These are phyloP conservation scores for Arthrobotrys conoides DNA, from an alignment of 2,329 filamentous ascomycete species.

Conservation along the genomic window DNA sequence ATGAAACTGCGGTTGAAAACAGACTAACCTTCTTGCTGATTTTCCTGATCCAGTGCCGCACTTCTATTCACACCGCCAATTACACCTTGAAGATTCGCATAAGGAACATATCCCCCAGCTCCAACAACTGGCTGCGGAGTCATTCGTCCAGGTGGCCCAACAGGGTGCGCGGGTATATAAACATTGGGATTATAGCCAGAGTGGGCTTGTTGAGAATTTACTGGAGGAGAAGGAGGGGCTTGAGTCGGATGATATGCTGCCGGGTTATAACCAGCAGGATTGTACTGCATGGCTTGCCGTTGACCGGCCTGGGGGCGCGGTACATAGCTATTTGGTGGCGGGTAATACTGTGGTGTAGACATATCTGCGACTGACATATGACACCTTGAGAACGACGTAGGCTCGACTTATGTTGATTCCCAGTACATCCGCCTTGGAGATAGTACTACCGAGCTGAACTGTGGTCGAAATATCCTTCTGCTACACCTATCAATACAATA, in stretches of 20 bases:
- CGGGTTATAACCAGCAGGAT: slow-evolving; percentile 58
- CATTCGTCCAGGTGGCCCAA: slow-evolving; percentile 56
- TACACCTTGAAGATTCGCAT: slow-evolving; percentile 60
- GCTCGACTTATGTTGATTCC: background rate
- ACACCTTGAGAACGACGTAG: slow-evolving; percentile 18
- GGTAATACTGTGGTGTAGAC: slow-evolving; percentile 59
- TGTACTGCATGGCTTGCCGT: slow-evolving; percentile 58
- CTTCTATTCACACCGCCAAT: slow-evolving; percentile 60
- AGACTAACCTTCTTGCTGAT: slow-evolving; percentile 56
- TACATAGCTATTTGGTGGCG: slow-evolving; percentile 52
- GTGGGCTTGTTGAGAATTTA: slow-evolving; percentile 52
- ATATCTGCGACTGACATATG: slow-evolving; percentile 36
- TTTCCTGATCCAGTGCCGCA: slow-evolving; percentile 43
- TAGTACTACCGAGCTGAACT: background rate
- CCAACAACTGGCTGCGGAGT: slow-evolving; percentile 56
- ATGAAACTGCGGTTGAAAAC: background rate
- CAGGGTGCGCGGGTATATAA: slow-evolving; percentile 54
- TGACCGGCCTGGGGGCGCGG: slow-evolving; percentile 52
- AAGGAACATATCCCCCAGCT: slow-evolving; percentile 59
- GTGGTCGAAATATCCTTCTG: background rate
- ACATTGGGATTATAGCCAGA: slow-evolving; percentile 53
- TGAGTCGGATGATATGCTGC: slow-evolving; percentile 54
- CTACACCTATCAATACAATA: slow-evolving; percentile 24
- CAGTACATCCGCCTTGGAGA: slow-evolving; percentile 36
- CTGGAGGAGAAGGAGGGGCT: slow-evolving; percentile 56